These are phyloP conservation scores for Gonapodya prolifera DNA, from an alignment of 192 early-diverging fungal species.

Conservation along the genomic window DNA sequence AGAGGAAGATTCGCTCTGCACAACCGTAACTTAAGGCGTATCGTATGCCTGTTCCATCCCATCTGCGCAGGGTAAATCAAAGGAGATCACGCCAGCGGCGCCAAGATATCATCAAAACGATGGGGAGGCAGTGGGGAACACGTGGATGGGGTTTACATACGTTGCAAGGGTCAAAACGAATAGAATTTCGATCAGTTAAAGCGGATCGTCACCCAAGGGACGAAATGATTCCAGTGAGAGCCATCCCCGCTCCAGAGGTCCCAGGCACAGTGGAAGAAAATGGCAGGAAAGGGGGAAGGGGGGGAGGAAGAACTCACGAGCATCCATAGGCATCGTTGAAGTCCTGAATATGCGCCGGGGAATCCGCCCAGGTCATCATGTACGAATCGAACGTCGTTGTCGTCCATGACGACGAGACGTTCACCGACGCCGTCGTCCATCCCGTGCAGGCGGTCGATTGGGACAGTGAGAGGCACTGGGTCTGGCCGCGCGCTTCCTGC, in stretches of 20 bases:
- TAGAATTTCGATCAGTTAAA: too few relatives aligned
- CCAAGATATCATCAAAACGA: too few relatives aligned
- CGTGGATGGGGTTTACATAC: too few relatives aligned
- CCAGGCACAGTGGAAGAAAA: too few relatives aligned
- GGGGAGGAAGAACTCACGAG: background rate
- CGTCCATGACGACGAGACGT: background rate
- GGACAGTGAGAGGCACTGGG: background rate
- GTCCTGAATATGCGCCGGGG: background rate
- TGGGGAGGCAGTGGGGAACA: too few relatives aligned
- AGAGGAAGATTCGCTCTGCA: background rate
- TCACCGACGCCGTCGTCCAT: background rate
- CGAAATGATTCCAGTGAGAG: too few relatives aligned
- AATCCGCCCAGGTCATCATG: background rate
- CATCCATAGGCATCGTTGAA: background rate
- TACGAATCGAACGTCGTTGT: background rate
- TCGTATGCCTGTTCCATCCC: background rate
- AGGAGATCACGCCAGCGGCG: too few relatives aligned
- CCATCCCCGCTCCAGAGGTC: too few relatives aligned
- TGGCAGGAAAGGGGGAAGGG: too few relatives aligned
- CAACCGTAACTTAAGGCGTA: background rate
- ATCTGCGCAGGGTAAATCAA: too few relatives aligned
- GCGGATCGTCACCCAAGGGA: too few relatives aligned
- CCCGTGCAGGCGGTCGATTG: background rate
- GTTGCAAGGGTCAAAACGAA: too few relatives aligned
- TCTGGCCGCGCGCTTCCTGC: background rate